Conservation (phyloP, 805 yeast genomes). For the Sungouiozyma ichnusensis region DNA sequence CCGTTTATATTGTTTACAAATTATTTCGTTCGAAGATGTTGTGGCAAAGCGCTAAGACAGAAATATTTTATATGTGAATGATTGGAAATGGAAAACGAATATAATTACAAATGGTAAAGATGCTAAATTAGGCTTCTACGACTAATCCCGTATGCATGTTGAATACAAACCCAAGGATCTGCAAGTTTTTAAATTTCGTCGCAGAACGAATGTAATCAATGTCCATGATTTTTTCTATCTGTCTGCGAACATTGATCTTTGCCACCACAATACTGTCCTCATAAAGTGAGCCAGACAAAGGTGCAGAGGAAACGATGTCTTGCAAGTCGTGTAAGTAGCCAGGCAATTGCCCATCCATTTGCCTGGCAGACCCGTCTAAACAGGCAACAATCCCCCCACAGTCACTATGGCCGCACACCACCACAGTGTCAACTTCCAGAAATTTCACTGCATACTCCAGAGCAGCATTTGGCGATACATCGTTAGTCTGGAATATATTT, state of each 20-base stretch:
- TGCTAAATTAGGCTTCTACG: constrained; percentile 2
- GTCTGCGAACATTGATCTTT: constrained; percentile 5
- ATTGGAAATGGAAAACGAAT: too few relatives aligned
- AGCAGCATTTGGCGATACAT: constrained; percentile 64
- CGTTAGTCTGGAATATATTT: constrained; percentile 57
- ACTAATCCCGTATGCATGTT: constrained; percentile 65
- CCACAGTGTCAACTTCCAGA: constrained; percentile 65
- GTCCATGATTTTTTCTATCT: constrained; percentile 4
- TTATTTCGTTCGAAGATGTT: too few relatives aligned
- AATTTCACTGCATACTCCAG: constrained; percentile 83
- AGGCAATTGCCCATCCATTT: constrained; percentile 9
- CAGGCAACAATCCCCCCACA: constrained; percentile 85
- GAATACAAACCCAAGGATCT: constrained; percentile 76
- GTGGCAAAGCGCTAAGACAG: too few relatives aligned
- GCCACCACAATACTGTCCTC: constrained; percentile 48
- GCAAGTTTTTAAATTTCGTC: constrained; percentile 27
- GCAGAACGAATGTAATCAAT: constrained; percentile 4
- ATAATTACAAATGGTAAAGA: too few relatives aligned
- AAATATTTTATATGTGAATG: too few relatives aligned
- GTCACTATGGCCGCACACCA: constrained; percentile 89
- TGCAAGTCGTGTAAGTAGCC: constrained; percentile 48
- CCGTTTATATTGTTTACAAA: too few relatives aligned
- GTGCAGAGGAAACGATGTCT: background rate
- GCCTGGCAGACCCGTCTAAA: constrained; percentile 22
- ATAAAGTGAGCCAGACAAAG: background rate